These are phyloP conservation scores for Saturnispora sanitii DNA, from an alignment of 805 yeast genomes.

Conservation along the genomic window DNA sequence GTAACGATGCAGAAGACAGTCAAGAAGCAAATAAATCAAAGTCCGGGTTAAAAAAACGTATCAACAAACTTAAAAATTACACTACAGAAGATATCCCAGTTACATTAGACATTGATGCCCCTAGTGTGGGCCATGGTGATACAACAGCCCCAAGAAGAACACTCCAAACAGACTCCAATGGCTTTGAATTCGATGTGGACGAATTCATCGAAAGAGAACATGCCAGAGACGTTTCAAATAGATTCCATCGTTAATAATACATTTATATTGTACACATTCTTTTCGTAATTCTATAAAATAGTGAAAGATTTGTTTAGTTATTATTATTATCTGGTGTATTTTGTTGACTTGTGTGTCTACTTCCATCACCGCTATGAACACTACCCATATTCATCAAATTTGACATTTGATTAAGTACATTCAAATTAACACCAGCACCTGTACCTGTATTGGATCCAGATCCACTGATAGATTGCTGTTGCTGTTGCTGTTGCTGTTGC, in stretches of 20 bases:
- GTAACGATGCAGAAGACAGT: conserved; percentile 5
- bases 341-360: not conserved
- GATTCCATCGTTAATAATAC: no score
- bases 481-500: no score
- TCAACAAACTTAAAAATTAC: not conserved
- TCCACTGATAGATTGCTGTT: no score
- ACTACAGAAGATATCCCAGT: conserved; percentile 24
- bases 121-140: conserved; percentile 1
- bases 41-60: conserved; percentile 7
- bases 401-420: conserved; percentile 5
- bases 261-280: no score
- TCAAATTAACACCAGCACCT: conserved; percentile 2
- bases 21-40: not conserved
- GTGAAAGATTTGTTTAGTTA: not conserved
- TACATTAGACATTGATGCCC: conserved; percentile 18
- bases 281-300: no score
- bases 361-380: not conserved
- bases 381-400: conserved; percentile 6
- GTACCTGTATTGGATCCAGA: not conserved
- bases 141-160: no score
- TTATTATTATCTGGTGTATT: not conserved
- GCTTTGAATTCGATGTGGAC: not conserved
- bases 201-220: no score
- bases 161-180: not conserved
- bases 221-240: no score